A percentile compares a stretch with the other conserved stretches of the same genome.
These are phyloP conservation scores for Microcyclosporella mali DNA, from an alignment of 2,329 filamentous ascomycete genomes.

Conservation along the genomic window DNA sequence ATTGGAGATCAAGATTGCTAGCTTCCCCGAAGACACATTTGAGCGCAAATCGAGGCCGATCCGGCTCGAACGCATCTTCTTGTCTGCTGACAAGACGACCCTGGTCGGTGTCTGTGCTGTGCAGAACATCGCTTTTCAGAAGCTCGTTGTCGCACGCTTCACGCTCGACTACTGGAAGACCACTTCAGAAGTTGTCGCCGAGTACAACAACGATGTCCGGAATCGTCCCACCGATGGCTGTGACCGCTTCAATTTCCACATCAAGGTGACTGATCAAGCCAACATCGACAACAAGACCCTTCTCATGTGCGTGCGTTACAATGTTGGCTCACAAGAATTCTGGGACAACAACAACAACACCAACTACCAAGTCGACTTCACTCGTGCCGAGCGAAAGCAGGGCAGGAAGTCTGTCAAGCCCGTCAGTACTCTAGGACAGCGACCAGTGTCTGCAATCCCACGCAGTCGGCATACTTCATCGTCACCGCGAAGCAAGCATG, in stretches of 20 bases:
- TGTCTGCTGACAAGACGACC: constrained; percentile 81
- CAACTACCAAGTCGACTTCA: constrained; percentile 94
- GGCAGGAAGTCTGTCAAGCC: constrained; percentile 17
- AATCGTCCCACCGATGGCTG: constrained; percentile 57
- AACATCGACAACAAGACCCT: constrained; percentile 90
- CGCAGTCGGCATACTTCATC: constrained; percentile 44
- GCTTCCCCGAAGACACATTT: constrained; percentile 67
- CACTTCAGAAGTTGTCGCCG: constrained; percentile 86
- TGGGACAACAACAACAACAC: constrained; percentile 88
- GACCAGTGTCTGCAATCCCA: constrained; percentile 48
- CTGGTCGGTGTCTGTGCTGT: constrained; percentile 79
- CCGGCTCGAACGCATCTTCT: constrained; percentile 77
- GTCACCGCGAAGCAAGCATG: constrained; percentile 44
- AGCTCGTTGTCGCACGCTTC: constrained; percentile 83
- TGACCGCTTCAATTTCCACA: constrained; percentile 89
- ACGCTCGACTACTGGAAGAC: constrained; percentile 99
- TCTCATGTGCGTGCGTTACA: constrained; percentile 86
- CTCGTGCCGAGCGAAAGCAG: constrained; percentile 31
- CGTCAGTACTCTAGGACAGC: constrained; percentile 27
- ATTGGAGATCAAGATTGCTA: constrained; percentile 80
- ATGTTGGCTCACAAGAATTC: constrained; percentile 73
- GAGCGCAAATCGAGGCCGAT: constrained; percentile 61
- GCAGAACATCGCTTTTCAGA: constrained; percentile 83
- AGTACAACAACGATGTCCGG: constrained; percentile 74
- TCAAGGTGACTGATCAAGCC: constrained; percentile 84